Evolutionary conservation across 2,329 filamentous ascomycete genomes (phyloP).

Genomic region (Trichoderma endophyticum): DNA sequence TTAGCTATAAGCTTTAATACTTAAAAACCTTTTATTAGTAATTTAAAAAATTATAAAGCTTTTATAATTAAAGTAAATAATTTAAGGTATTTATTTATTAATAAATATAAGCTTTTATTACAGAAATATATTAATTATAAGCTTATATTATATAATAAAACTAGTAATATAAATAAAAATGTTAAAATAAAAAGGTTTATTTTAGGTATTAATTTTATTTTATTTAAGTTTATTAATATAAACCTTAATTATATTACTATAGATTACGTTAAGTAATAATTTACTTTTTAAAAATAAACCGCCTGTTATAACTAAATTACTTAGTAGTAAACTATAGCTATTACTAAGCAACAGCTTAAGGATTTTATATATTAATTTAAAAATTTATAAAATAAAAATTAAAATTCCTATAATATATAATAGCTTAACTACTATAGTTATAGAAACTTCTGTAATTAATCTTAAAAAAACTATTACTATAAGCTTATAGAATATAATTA

Average conservation of each 20-base stretch:
- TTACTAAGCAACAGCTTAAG: background rate
- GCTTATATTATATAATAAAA: background rate
- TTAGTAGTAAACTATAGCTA: background rate
- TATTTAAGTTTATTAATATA: background rate
- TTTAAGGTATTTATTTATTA: background rate
- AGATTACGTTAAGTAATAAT: background rate
- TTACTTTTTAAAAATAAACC: no score
- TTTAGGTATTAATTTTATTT: background rate
- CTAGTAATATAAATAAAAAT: background rate
- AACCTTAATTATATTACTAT: background rate
- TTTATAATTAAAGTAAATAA: background rate
- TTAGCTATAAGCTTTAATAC: background rate
- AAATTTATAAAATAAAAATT: background rate
- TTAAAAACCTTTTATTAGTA: background rate
- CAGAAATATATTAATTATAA: background rate
- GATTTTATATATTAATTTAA: background rate
- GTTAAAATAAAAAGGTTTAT: background rate
- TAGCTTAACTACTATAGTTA: background rate
- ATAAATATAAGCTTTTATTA: background rate
- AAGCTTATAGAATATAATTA: background rate
- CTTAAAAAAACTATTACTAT: background rate
- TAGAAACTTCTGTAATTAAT: background rate
- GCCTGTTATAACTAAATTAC: background rate
- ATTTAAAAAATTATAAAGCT: background rate
- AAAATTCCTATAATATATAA: background rate